A percentile compares a stretch with the other conserved stretches of the same genome.
Evolutionary conservation across 768 basidiomycete species (phyloP).

Genomic region (Boletus barrowsii): DNA sequence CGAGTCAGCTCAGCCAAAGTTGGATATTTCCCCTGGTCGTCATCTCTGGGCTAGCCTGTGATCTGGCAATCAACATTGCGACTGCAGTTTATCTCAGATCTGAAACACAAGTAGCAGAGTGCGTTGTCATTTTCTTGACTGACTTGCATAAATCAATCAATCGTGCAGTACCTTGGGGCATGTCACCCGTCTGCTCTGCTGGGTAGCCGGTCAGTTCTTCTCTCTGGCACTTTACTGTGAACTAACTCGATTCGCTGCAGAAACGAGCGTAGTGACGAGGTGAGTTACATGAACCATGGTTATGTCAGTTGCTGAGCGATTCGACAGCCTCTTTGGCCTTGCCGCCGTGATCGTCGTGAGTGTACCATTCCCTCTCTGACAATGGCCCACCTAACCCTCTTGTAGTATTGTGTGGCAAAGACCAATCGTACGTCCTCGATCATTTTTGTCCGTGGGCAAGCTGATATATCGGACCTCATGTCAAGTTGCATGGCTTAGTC

Average conservation of each 20-base stretch:
- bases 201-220: slow-evolving; percentile 13
- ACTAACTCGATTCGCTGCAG: slow-evolving; percentile 11
- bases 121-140: neutral
- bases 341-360: slow-evolving; percentile 12
- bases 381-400: neutral
- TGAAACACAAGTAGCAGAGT: slow-evolving; percentile 6
- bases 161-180: slow-evolving; percentile 3
- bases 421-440: slow-evolving; percentile 4
- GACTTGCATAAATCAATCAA: neutral
- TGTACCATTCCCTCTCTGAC: neutral
- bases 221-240: neutral
- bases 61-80: slow-evolving; percentile 12
- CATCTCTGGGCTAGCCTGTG: slow-evolving; percentile 16
- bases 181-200: neutral
- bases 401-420: slow-evolving; percentile 18
- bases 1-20: slow-evolving; percentile 3
- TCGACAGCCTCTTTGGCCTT: slow-evolving; percentile 9
- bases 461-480: neutral
- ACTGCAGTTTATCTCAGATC: slow-evolving; percentile 8
- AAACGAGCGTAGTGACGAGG: slow-evolving; percentile 15
- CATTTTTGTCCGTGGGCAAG: neutral
- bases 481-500: slow-evolving; percentile 16
- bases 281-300: neutral
- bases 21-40: slow-evolving; percentile 22
- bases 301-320: neutral